Evolutionary conservation across 2,329 filamentous ascomycete species (phyloP), one percentile per base, ranked within the genome.

Genomic region (Fusarium sublunatum): DNA sequence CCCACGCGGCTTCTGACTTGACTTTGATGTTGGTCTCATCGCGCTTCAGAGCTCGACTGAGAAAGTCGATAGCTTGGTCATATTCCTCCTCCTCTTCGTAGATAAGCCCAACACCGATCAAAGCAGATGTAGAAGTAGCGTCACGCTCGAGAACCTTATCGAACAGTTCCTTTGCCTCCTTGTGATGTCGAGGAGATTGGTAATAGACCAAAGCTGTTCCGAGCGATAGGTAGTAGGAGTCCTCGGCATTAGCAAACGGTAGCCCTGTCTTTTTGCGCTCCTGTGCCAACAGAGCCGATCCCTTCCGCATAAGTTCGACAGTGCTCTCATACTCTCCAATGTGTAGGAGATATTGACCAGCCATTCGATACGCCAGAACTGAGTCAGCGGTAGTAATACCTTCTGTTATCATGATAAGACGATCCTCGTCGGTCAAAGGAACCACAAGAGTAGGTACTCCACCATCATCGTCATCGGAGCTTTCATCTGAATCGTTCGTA

Each of bases 21-120:
- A 99, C 89, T 28, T 88, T 89, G 19, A 93, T 81, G 67, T 97
- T 97, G 10, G 81, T 80, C 3, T 83, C 79, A 71, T 97, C 92
- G 24, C 91, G 86, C 63, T 88, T 75, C 25, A 96, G 75, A 2
- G 95, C 95, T 62, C 91, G 86, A 35, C 84, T 84, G 11, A 99
- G 79, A 70, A 96, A 97, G 26, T 90, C 85, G 35, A 93, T 87
- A 0, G 96, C 95, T 70, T 92, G 84, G 42, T 86, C 82, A 70
- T 91, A 97, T 62, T 98, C 91, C 70, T 97, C 90, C 65, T 97
- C 93, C 69, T 98, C 95, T 75, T 97, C 93, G 42, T 93, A 89
- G 36, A 99, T 94, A 24, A 98, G 78, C 2, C 95, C 96, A 31
- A 97, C 87, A 1, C 95, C 95, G 41, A 98, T 91, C 60, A 99